These are phyloP conservation scores for Solidago caesia DNA, from an alignment of 129 eudicot genomes.

Conservation along the genomic window DNA sequence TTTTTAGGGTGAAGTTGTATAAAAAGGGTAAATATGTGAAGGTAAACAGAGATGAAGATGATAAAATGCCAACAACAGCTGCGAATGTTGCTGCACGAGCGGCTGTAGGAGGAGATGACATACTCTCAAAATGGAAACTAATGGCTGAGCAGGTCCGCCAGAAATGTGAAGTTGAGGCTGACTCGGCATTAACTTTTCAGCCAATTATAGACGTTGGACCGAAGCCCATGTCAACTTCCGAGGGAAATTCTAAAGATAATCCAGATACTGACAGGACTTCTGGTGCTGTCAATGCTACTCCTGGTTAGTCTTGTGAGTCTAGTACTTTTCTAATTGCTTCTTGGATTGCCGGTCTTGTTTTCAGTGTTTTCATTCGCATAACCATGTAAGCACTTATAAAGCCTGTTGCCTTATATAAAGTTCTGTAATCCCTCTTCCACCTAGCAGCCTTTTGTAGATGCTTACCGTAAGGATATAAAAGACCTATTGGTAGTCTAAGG, in stretches of 20 bases:
- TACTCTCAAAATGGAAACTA: conserved; percentile 82
- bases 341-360: not conserved
- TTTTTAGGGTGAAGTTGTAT: not conserved
- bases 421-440: not conserved
- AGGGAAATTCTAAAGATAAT: conserved; percentile 39
- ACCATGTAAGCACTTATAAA: not conserved
- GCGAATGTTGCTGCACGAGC: conserved; percentile 98
- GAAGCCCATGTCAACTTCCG: conserved; percentile 42
- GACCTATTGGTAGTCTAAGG: not conserved
- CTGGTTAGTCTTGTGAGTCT: conserved; percentile 39
- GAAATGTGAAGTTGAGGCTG: conserved; percentile 67
- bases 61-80: conserved; percentile 79
- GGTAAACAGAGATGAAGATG: conserved; percentile 84
- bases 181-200: conserved; percentile 50
- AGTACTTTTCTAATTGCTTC: not conserved
- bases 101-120: conserved; percentile 90
- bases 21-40: conserved; percentile 13
- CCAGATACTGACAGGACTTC: conserved; percentile 45
- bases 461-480: not conserved
- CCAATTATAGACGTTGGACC: conserved; percentile 43
- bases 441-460: not conserved
- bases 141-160: conserved; percentile 79
- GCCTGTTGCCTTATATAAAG: not conserved
- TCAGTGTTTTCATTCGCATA: not conserved
- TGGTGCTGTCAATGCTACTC: conserved; percentile 31